phyloP scores from a whole-genome alignment of 2,329 filamentous ascomycete genomes.

The Plectosphaerella sp. region DNA sequence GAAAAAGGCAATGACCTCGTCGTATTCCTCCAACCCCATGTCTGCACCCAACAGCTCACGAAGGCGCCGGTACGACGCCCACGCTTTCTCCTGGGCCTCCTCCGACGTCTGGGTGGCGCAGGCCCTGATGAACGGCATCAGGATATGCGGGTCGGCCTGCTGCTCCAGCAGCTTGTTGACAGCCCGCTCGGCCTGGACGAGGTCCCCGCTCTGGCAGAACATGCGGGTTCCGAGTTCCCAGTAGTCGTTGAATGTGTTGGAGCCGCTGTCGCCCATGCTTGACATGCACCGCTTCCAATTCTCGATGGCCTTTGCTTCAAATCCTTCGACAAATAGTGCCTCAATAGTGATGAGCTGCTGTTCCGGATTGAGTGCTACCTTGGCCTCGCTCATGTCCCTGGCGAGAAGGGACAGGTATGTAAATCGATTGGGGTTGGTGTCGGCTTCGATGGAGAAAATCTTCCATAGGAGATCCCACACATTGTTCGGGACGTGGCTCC shows the following conservation, averaged over 20 bases:
- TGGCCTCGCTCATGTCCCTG: slow-evolving; percentile 60
- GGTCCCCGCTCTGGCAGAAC: slow-evolving; percentile 52
- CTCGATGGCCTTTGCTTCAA: slow-evolving; percentile 54
- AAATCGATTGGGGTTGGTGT: slow-evolving; percentile 50
- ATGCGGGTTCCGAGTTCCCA: slow-evolving; percentile 65
- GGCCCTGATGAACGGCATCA: slow-evolving; percentile 66
- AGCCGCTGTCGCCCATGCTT: slow-evolving; percentile 41
- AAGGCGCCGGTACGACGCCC: slow-evolving; percentile 62
- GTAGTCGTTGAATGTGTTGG: slow-evolving; percentile 46
- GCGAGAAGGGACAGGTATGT: slow-evolving; percentile 57
- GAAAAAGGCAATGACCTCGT: slow-evolving; percentile 67
- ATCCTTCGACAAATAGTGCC: slow-evolving; percentile 60
- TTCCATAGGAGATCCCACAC: slow-evolving; percentile 66
- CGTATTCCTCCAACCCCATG: slow-evolving; percentile 72
- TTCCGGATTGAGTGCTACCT: slow-evolving; percentile 45
- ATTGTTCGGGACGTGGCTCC: slow-evolving; percentile 52
- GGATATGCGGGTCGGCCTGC: slow-evolving; percentile 46
- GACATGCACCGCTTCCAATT: slow-evolving; percentile 57
- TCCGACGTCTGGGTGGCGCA: slow-evolving; percentile 49
- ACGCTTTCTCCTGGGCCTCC: slow-evolving; percentile 52
- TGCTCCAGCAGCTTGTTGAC: slow-evolving; percentile 49
- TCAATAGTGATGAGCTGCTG: slow-evolving; percentile 67
- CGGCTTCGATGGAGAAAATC: slow-evolving; percentile 48
- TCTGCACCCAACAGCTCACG: slow-evolving; percentile 53
- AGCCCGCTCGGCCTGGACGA: slow-evolving; percentile 54